Percentiles rank a stretch among this genome's conserved stretches.
phyloP scores from a whole-genome alignment of 2,329 filamentous ascomycete species.

The Neurospora crassa region DNA sequence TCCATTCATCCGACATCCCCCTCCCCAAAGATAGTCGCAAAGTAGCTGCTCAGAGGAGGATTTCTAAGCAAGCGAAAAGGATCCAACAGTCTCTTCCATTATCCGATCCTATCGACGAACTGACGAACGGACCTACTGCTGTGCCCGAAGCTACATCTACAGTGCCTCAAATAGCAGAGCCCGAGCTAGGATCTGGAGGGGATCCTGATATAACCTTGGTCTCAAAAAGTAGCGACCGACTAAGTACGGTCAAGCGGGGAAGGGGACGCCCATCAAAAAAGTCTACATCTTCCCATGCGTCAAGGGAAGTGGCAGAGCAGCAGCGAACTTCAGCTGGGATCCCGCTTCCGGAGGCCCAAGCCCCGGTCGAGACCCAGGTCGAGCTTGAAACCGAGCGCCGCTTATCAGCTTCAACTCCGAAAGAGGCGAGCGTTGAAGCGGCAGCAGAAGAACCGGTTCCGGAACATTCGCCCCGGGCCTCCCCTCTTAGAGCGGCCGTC shows the following conservation, averaged over 20 bases:
- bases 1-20: neutral
- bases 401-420: neutral
- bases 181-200: constrained; percentile 8
- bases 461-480: neutral
- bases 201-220: constrained; percentile 18
- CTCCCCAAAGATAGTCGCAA: constrained; percentile 48
- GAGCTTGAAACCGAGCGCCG: neutral
- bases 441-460: neutral
- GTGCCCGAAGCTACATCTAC: constrained; percentile 1
- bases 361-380: neutral
- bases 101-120: constrained; percentile 13
- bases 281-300: constrained; percentile 12
- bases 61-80: constrained; percentile 43
- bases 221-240: constrained; percentile 9
- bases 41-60: constrained; percentile 40
- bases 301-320: constrained; percentile 8
- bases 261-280: constrained; percentile 25
- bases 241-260: constrained; percentile 20
- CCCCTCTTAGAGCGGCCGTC: constrained; percentile 3
- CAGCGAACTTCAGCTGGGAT: neutral
- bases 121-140: constrained; percentile 4
- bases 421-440: neutral
- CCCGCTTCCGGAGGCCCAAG: neutral
- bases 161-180: constrained; percentile 2
- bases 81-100: constrained; percentile 23